Percentiles rank a stretch among this genome's conserved stretches.
These are phyloP conservation scores for Coleophoma cylindrospora DNA, from an alignment of 2,329 filamentous ascomycete species.

Conservation along the genomic window DNA sequence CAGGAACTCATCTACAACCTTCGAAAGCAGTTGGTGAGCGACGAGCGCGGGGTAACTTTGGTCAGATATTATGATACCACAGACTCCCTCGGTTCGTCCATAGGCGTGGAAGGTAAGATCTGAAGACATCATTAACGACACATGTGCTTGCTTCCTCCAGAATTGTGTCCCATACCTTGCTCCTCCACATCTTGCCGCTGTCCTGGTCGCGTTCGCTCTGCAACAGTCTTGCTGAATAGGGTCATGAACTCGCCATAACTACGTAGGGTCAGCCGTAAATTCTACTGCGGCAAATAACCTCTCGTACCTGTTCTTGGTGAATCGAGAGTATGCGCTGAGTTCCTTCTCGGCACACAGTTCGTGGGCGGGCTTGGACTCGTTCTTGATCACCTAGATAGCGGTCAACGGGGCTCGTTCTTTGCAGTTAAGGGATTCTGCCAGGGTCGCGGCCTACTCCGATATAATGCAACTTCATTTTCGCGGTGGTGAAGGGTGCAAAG, in stretches of 20 bases:
- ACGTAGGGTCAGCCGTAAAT: slow-evolving; percentile 2
- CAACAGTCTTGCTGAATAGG: slow-evolving; percentile 81
- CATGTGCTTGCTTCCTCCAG: not conserved
- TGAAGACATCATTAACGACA: slow-evolving; percentile 9
- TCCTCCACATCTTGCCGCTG: slow-evolving; percentile 83
- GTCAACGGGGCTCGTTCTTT: slow-evolving; percentile 16
- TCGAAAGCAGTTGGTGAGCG: slow-evolving; percentile 81
- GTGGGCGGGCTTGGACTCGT: slow-evolving; percentile 68
- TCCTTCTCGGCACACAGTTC: slow-evolving; percentile 77
- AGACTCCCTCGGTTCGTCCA: slow-evolving; percentile 67
- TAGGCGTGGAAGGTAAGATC: slow-evolving; percentile 76
- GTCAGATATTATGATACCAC: slow-evolving; percentile 73
- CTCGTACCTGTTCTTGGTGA: slow-evolving; percentile 65
- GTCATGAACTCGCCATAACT: slow-evolving; percentile 67
- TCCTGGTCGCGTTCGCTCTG: slow-evolving; percentile 76
- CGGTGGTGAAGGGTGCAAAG: slow-evolving; percentile 12
- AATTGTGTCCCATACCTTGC: slow-evolving; percentile 47
- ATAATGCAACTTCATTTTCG: slow-evolving; percentile 80
- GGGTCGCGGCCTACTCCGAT: slow-evolving; percentile 61
- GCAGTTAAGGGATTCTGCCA: too few species aligned
- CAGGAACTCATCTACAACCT: slow-evolving; percentile 84
- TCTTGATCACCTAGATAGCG: slow-evolving; percentile 66
- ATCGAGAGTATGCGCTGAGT: slow-evolving; percentile 72
- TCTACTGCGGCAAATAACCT: not conserved
- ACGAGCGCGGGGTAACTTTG: slow-evolving; percentile 72